Conservation (phyloP, 305 asterid genomes). For the Fraxinus floribunda region DNA sequence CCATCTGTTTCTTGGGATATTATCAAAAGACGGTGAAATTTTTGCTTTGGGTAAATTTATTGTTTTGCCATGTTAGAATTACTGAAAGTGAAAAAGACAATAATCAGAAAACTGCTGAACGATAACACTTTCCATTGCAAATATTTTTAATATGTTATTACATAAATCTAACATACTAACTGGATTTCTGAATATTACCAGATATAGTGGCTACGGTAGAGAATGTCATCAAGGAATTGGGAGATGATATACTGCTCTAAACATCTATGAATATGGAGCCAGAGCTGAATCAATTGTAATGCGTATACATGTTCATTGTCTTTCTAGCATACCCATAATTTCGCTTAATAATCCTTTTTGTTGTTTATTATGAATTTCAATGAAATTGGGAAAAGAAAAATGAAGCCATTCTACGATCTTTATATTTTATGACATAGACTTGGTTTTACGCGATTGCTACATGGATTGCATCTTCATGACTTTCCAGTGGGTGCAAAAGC, state of each 20-base stretch:
- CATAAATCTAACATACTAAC: background rate
- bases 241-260: constrained; percentile 41
- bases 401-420: background rate
- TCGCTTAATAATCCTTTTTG: background rate
- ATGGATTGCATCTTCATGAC: background rate
- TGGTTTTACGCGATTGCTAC: background rate
- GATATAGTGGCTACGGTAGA: constrained; percentile 68
- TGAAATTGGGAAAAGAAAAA: background rate
- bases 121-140: constrained; percentile 9
- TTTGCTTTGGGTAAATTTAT: background rate
- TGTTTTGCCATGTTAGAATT: background rate
- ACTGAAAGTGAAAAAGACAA: background rate
- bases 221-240: constrained; percentile 58
- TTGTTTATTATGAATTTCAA: background rate
- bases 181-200: constrained; percentile 37
- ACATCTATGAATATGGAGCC: constrained; percentile 2
- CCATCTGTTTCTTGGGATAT: background rate
- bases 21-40: background rate
- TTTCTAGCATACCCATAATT: background rate
- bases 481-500: background rate
- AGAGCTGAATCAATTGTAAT: constrained; percentile 13
- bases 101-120: background rate
- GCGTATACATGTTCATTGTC: constrained; percentile 14
- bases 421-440: background rate
- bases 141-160: background rate